Conservation (phyloP, 2,329 filamentous ascomycete species). For the Aspergillus phoenicis region DNA sequence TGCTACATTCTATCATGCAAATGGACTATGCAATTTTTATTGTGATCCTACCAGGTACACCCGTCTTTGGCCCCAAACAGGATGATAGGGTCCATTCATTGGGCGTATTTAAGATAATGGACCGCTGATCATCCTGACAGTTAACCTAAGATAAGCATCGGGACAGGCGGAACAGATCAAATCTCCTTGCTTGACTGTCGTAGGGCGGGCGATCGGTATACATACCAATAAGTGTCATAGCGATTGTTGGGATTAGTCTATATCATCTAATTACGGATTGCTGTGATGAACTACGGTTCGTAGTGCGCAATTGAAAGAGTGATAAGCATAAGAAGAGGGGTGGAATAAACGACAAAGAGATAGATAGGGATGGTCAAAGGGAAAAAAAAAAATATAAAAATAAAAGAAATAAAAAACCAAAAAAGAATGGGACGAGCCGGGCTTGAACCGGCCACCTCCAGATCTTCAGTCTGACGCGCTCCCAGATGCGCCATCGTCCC, state of each 20-base stretch:
- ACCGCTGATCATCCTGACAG: background rate
- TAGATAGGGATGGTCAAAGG: background rate
- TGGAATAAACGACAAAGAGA: background rate
- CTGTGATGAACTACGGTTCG: too few species aligned
- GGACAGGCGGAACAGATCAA: background rate
- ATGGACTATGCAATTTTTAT: too few species aligned
- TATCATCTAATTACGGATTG: too few species aligned
- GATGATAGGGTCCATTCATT: background rate
- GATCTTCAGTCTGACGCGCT: constrained; percentile 13
- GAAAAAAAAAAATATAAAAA: too few species aligned
- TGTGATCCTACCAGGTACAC: background rate
- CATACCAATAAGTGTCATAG: too few species aligned
- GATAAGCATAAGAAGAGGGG: background rate
- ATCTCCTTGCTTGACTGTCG: background rate
- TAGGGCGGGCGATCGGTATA: too few species aligned
- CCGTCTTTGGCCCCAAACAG: background rate
- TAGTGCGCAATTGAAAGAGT: too few species aligned
- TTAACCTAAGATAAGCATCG: background rate
- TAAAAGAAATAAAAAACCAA: background rate
- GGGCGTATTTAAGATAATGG: background rate
- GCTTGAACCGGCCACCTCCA: constrained; percentile 12
- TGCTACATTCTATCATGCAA: background rate
- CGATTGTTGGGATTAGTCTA: too few species aligned
- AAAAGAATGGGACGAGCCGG: constrained; percentile 10
- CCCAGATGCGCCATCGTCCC: constrained; percentile 12